These are phyloP conservation scores for Talaromyces verruculosus DNA, from an alignment of 2,329 filamentous ascomycete species.

Conservation along the genomic window DNA sequence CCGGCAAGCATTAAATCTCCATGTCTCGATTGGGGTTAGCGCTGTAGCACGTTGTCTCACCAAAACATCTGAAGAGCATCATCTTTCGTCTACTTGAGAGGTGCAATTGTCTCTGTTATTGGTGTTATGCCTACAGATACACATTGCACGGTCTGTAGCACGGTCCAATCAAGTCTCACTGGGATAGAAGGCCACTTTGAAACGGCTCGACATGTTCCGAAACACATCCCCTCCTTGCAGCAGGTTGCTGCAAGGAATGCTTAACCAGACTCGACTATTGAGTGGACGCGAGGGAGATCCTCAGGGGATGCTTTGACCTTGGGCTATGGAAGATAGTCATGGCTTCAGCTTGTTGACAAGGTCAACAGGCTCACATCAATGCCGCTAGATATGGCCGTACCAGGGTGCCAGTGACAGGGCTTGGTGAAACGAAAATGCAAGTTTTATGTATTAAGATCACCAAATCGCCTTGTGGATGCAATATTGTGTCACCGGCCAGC, in stretches of 20 bases:
- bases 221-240: conserved; percentile 17
- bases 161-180: neutral
- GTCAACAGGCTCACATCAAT: neutral
- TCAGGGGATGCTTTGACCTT: neutral
- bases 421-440: neutral
- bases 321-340: neutral
- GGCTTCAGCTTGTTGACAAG: neutral
- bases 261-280: conserved; percentile 5
- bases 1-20: neutral
- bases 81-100: neutral
- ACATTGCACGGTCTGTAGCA: neutral
- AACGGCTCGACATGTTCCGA: neutral
- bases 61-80: neutral
- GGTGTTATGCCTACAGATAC: neutral
- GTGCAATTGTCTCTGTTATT: neutral
- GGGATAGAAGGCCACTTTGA: neutral
- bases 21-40: conserved; percentile 1
- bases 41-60: neutral
- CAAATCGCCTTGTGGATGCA: neutral
- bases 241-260: conserved; percentile 14
- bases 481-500: neutral
- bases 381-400: neutral
- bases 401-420: neutral
- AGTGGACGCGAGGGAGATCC: neutral
- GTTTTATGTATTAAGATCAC: neutral